These are phyloP conservation scores for Chlorociboria aeruginascens DNA, from an alignment of 495 filamentous ascomycete genomes.

Conservation along the genomic window DNA sequence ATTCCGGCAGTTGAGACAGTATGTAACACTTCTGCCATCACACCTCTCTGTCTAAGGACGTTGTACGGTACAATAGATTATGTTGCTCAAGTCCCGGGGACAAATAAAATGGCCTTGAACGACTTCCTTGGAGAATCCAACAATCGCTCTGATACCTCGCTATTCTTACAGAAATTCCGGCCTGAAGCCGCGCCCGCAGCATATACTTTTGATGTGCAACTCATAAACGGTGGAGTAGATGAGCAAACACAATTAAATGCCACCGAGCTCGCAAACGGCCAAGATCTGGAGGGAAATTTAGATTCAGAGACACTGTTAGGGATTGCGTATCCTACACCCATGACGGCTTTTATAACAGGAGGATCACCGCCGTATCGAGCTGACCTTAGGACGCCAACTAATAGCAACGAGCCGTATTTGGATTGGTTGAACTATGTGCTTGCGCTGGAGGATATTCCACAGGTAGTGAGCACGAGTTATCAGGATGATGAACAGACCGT, in stretches of 20 bases:
- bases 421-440: conserved; percentile 64
- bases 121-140: conserved; percentile 60
- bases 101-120: conserved; percentile 48
- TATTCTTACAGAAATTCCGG: conserved; percentile 39
- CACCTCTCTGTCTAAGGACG: conserved; percentile 39
- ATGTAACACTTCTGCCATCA: conserved; percentile 12
- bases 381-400: conserved; percentile 33
- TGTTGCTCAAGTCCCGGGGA: conserved; percentile 9
- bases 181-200: conserved; percentile 31
- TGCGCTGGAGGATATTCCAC: conserved; percentile 52
- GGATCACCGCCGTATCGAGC: conserved; percentile 47
- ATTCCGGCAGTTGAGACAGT: not conserved
- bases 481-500: conserved; percentile 55
- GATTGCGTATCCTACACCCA: conserved; percentile 43
- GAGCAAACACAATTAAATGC: conserved; percentile 43
- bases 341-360: conserved; percentile 54
- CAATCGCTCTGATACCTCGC: conserved; percentile 41
- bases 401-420: conserved; percentile 72
- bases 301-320: conserved; percentile 59
- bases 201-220: conserved; percentile 41
- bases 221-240: conserved; percentile 42
- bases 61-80: conserved; percentile 44
- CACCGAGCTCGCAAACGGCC: conserved; percentile 11
- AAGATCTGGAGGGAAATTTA: conserved; percentile 57
- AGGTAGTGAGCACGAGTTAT: conserved; percentile 64